These are phyloP conservation scores for Herpomyces periplanetae DNA, from an alignment of 2,329 filamentous ascomycete genomes.

Conservation along the genomic window DNA sequence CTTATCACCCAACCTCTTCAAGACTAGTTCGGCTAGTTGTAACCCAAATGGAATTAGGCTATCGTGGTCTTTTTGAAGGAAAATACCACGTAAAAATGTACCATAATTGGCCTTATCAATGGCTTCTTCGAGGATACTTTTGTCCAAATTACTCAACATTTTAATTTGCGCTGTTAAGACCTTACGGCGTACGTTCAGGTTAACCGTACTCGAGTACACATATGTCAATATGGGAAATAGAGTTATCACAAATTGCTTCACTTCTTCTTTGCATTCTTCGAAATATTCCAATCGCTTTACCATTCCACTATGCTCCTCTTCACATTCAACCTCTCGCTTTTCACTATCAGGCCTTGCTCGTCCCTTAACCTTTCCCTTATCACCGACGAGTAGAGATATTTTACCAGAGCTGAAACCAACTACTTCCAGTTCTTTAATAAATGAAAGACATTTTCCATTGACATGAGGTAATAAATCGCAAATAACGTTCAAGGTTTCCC, in stretches of 20 bases:
- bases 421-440: conserved; percentile 12
- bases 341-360: too few relatives aligned
- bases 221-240: conserved; percentile 79
- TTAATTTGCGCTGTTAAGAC: conserved; percentile 83
- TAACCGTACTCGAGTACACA: conserved; percentile 88
- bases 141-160: conserved; percentile 85
- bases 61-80: conserved; percentile 76
- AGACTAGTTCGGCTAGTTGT: conserved; percentile 53
- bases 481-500: conserved; percentile 84
- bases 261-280: conserved; percentile 40
- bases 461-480: conserved; percentile 60
- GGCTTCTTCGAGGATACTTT: conserved; percentile 42
- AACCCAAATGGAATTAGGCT: conserved; percentile 51
- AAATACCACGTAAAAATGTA: conserved; percentile 68
- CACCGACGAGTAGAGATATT: conserved; percentile 10
- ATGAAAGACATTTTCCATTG: conserved; percentile 15
- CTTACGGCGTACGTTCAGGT: conserved; percentile 68
- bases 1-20: conserved; percentile 43
- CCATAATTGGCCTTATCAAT: conserved; percentile 64
- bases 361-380: conserved; percentile 8
- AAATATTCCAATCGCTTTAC: conserved; percentile 50
- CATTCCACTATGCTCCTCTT: too few relatives aligned
- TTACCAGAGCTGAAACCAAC: conserved; percentile 8
- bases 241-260: conserved; percentile 68
- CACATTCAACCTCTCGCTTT: too few relatives aligned